Percentiles rank a stretch among this genome's conserved stretches.
phyloP scores from a whole-genome alignment of 208 protist genomes.

The Leishmania mexicana region DNA sequence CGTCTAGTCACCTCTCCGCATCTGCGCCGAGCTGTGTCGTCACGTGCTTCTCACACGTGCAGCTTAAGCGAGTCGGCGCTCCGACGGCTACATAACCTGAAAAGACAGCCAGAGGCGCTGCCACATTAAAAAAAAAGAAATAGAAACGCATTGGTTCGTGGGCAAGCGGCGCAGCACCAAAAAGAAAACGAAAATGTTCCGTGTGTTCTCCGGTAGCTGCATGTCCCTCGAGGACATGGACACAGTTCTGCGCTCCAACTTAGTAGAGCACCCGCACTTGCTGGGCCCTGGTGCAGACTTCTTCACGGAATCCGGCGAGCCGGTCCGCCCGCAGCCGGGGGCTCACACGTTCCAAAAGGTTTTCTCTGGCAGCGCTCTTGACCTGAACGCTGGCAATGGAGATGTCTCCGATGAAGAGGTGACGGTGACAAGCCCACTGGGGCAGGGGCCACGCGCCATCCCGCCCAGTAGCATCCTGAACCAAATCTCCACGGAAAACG shows the following conservation, averaged over 20 bases:
- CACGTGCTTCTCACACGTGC: neutral
- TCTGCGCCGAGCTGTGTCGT: neutral
- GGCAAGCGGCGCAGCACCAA: neutral
- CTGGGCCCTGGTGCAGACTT: conserved; percentile 87
- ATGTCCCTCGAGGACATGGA: conserved; percentile 92
- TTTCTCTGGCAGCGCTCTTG: conserved; percentile 88
- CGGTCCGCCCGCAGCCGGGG: conserved; percentile 79
- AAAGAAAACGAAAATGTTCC: conserved; percentile 55
- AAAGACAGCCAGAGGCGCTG: neutral
- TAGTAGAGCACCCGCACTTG: conserved; percentile 80
- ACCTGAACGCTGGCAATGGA: conserved; percentile 82
- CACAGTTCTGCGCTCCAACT: conserved; percentile 62
- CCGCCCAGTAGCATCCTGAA: conserved; percentile 81
- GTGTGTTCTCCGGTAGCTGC: conserved; percentile 89
- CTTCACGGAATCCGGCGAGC: conserved; percentile 87
- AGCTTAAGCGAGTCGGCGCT: neutral
- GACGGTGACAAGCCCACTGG: conserved; percentile 14
- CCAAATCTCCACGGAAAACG: conserved; percentile 79
- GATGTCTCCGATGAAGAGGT: conserved; percentile 70
- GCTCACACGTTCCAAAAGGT: conserved; percentile 86
- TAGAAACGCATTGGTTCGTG: neutral
- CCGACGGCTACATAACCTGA: neutral
- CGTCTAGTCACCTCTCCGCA: neutral
- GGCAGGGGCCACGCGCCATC: conserved; percentile 27
- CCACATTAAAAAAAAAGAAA: neutral